Evolutionary conservation across 371 early-diverging fungal species (phyloP).

Genomic region (Lichtheimia hyalospora): DNA sequence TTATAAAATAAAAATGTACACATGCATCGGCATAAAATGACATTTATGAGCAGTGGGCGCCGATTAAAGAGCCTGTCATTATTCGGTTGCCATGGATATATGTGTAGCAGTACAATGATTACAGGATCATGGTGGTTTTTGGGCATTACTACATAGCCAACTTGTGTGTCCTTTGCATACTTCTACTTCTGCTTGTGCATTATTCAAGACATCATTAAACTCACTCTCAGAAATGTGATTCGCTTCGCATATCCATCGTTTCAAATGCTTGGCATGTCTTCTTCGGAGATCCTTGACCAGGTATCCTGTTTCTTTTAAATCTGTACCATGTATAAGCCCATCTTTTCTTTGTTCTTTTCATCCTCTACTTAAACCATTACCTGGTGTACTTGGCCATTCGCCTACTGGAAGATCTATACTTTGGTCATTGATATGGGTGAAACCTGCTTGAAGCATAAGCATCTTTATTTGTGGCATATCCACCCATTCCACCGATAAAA

Average conservation of each 20-base stretch:
- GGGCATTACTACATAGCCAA: background rate
- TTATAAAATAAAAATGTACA: no score
- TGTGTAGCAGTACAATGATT: no score
- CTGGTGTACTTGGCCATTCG: conserved; percentile 5
- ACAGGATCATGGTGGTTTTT: no score
- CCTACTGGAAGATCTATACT: conserved; percentile 7
- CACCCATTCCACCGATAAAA: background rate
- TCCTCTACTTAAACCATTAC: background rate
- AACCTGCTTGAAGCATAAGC: background rate
- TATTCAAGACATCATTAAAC: background rate
- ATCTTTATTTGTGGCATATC: background rate
- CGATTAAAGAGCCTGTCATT: no score
- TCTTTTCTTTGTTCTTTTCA: background rate
- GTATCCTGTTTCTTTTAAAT: conserved; percentile 6
- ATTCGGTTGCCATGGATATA: no score
- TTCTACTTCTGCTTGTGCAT: conserved; percentile 2
- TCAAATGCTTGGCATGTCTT: background rate
- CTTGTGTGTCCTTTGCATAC: conserved; percentile 1
- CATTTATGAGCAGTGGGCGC: no score
- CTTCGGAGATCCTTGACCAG: conserved; percentile 2
- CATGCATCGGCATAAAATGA: no score
- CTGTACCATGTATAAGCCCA: background rate
- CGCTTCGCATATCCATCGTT: background rate
- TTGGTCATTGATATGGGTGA: background rate
- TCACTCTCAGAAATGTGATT: background rate